Evolutionary conservation across 805 yeast genomes (phyloP), one percentile per base, ranked within the genome.

Genomic region (Tetrapisispora taiwanensis): DNA sequence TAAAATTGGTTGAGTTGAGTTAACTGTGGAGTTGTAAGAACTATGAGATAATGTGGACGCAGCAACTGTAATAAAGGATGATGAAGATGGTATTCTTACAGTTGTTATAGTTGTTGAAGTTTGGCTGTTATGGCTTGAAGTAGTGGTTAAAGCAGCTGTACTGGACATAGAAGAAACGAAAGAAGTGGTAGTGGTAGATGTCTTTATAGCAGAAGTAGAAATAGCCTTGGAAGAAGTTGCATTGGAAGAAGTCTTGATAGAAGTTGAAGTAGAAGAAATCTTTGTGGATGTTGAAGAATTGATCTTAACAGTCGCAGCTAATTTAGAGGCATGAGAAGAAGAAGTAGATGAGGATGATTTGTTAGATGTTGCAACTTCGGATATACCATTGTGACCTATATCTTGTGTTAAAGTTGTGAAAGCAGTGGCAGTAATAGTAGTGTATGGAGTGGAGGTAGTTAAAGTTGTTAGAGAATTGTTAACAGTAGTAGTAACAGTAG

Each of bases 381-480:
- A 28, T 4, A 19, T 38, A 14, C 27, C 30, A 15, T 30, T 26
- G 24, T 36, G 20, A n/a, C 38, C 43, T 5, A 42, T 6, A 17
- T 35, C 36, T 36, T 42, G 39, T 28, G 18, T 39, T 28, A 32
- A 20, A 14, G 35, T 41, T 15, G 46, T 39, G 17, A 39, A 39
- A 15, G 34, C 33, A 10, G 39, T 28, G 3, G 39, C 39, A 12
- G 39, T 34, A 15, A 32, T 24, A 2, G 39, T 45, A 26, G 45
- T 24, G 26, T 15, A 15, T 27, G 45, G 45, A 15, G 32, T 28
- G 3, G 34, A 36, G 1, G 45, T 42, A 5, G 45, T 42, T 8
- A 36, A 36, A 2, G 39, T 35, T 3, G 40, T 41, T 10, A 35
- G 19, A 19, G 31, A 8, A 30, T 43, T 30, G 7, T 44, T 26